These are phyloP conservation scores for Cyberlindnera euphorbiiphila DNA, from an alignment of 805 yeast species.

Conservation along the genomic window DNA sequence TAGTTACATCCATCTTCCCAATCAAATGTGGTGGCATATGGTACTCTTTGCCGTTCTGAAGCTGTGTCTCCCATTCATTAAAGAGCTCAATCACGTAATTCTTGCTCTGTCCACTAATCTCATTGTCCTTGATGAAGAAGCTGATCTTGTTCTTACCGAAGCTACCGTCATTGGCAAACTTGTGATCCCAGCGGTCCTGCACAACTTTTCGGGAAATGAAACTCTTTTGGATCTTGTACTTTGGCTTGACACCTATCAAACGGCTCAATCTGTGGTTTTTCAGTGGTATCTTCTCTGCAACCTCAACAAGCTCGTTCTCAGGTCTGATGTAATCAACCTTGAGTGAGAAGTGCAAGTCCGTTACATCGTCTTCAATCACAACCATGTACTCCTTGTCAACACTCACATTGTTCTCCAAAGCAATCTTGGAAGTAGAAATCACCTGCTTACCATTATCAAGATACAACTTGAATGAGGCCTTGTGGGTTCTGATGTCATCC, in stretches of 20 bases:
- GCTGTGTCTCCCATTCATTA: constrained; percentile 72
- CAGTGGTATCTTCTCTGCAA: constrained; percentile 51
- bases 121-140: constrained; percentile 53
- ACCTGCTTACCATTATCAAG: constrained; percentile 80
- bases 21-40: constrained; percentile 51
- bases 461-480: constrained; percentile 43
- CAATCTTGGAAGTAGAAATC: constrained; percentile 55
- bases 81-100: constrained; percentile 57
- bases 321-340: constrained; percentile 54
- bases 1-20: constrained; percentile 63
- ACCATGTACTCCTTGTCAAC: constrained; percentile 78
- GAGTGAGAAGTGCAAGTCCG: constrained; percentile 68
- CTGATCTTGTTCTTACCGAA: constrained; percentile 75
- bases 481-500: constrained; percentile 41
- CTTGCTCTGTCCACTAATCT: constrained; percentile 49
- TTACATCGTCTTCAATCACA: constrained; percentile 48
- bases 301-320: constrained; percentile 51
- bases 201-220: constrained; percentile 47
- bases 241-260: constrained; percentile 38
- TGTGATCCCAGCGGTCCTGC: constrained; percentile 54
- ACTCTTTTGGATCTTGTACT: constrained; percentile 36
- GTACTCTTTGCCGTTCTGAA: constrained; percentile 29
- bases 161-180: constrained; percentile 83
- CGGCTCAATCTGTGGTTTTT: constrained; percentile 43
- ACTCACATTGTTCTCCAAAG: constrained; percentile 29